A percentile compares a stretch with the other conserved stretches of the same genome.
phyloP scores from a whole-genome alignment of 2,329 filamentous ascomycete genomes.

The Pseudogymnoascus verrucosus region DNA sequence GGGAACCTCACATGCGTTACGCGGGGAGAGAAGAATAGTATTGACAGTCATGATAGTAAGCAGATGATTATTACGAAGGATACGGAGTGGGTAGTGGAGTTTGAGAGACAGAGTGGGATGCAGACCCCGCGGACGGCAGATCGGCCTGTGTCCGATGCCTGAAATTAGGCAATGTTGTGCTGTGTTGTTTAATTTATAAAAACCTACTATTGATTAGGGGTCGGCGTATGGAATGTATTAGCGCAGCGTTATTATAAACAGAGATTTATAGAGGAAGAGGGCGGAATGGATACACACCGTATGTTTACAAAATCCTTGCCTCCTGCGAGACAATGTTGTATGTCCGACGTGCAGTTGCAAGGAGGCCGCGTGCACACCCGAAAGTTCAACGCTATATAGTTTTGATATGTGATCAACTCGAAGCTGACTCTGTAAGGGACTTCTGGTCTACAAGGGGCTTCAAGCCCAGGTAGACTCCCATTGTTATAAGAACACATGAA shows the following conservation, averaged over 20 bases:
- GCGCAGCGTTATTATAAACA: background rate
- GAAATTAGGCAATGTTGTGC: background rate
- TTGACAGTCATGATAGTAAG: conserved; percentile 15
- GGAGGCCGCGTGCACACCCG: background rate
- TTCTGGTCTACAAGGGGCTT: background rate
- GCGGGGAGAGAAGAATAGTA: conserved; percentile 9
- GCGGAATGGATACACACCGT: background rate
- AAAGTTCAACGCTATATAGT: background rate
- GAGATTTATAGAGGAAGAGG: background rate
- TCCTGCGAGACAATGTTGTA: background rate
- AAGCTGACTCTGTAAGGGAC: background rate
- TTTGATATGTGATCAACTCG: background rate
- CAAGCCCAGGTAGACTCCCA: background rate
- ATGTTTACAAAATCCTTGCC: background rate
- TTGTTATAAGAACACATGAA: background rate
- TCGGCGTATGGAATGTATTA: background rate
- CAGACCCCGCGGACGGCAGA: background rate
- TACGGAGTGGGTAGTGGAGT: conserved; percentile 18
- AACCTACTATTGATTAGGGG: background rate
- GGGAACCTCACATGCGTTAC: background rate
- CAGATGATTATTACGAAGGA: conserved; percentile 18
- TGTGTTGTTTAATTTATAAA: background rate
- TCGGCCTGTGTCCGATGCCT: background rate
- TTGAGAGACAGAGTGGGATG: background rate
- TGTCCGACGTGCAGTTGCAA: background rate